Conservation (phyloP, 2,329 filamentous ascomycete species). For the Pseudogymnoascus sp. region DNA sequence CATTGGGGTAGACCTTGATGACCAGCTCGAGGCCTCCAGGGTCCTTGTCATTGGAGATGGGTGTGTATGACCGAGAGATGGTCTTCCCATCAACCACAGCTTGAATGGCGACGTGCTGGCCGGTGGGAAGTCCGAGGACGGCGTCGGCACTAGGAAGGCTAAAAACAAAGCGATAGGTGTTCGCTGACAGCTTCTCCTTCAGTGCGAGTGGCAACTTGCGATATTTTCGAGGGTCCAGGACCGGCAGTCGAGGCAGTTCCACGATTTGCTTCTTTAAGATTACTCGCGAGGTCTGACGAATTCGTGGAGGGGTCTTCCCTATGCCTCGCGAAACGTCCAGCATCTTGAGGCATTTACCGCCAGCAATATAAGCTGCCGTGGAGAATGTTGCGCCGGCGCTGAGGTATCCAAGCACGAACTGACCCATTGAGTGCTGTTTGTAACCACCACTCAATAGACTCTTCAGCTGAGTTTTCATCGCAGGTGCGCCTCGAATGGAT, state of each 20-base stretch:
- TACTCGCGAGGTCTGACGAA: neutral
- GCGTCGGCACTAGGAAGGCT: constrained; percentile 25
- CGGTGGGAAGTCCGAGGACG: constrained; percentile 33
- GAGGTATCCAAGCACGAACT: neutral
- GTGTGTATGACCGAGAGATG: constrained; percentile 33
- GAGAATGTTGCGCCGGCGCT: constrained; percentile 3
- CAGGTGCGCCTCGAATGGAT: neutral
- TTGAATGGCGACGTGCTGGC: constrained; percentile 33
- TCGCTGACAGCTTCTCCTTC: constrained; percentile 16
- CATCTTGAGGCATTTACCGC: neutral
- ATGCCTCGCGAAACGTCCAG: neutral
- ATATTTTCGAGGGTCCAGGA: constrained; percentile 16
- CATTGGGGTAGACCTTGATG: constrained; percentile 43
- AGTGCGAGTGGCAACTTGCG: constrained; percentile 16
- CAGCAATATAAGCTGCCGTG: neutral
- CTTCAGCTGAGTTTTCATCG: neutral
- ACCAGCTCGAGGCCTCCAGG: constrained; percentile 42
- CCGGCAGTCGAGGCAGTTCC: neutral
- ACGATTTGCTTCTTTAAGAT: neutral
- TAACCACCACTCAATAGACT: neutral
- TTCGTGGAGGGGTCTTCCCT: neutral
- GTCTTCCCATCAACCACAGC: constrained; percentile 27
- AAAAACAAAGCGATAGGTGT: constrained; percentile 22
- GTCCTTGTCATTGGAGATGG: constrained; percentile 42
- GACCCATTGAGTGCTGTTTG: neutral